Conservation (phyloP, 768 basidiomycete species). For the Suillus tomentosus region DNA sequence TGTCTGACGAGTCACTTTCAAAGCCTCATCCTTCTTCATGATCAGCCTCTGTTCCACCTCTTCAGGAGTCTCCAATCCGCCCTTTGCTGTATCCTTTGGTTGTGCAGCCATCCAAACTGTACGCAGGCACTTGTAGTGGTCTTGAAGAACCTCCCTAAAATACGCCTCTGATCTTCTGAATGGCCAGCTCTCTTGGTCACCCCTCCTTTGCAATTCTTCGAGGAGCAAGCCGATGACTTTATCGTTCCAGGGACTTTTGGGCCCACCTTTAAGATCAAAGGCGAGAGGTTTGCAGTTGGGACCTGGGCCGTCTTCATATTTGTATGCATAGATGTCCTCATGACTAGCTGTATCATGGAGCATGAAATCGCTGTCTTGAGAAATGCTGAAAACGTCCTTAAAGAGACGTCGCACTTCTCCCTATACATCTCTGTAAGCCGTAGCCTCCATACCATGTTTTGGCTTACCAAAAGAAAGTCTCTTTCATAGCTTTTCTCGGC, state of each 20-base stretch:
- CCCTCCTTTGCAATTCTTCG: constrained; percentile 4
- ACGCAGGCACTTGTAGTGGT: constrained; percentile 10
- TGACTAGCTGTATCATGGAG: neutral
- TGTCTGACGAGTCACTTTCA: neutral
- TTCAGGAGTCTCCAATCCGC: constrained; percentile 1
- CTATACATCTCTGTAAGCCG: neutral
- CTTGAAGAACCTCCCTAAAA: neutral
- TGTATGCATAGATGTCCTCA: constrained; percentile 11
- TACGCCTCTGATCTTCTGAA: neutral
- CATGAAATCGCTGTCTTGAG: constrained; percentile 15
- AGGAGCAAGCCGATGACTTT: neutral
- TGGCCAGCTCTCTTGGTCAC: constrained; percentile 5
- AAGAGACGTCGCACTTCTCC: neutral
- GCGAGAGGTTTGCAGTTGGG: constrained; percentile 3
- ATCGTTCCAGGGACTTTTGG: neutral
- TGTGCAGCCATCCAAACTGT: constrained; percentile 8
- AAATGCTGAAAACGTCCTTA: constrained; percentile 14
- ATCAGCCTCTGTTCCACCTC: constrained; percentile 10
- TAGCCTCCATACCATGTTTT: neutral
- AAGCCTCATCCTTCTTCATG: neutral
- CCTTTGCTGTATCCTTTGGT: constrained; percentile 5
- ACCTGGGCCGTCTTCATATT: constrained; percentile 14
- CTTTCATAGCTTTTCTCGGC: constrained; percentile 6
- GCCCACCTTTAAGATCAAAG: constrained; percentile 3
- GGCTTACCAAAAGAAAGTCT: constrained; percentile 14